Evolutionary conservation across 2,329 filamentous ascomycete genomes (phyloP).

Genomic region (Alternaria panax): DNA sequence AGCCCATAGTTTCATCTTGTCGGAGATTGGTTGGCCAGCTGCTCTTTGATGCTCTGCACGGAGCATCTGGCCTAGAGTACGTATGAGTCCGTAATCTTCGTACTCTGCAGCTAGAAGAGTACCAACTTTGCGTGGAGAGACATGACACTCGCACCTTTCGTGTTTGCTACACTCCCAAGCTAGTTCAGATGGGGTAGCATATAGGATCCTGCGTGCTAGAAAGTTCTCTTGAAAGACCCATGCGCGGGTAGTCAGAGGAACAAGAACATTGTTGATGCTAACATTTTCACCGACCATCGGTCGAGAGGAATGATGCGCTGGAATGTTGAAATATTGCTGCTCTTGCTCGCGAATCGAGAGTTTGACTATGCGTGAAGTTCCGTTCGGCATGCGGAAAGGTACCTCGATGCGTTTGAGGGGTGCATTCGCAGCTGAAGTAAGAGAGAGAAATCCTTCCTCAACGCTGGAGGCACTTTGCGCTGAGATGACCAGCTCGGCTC

Average conservation of each 20-base stretch:
- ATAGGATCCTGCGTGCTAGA: conserved; percentile 1
- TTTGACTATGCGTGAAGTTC: background rate
- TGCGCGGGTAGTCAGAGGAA: background rate
- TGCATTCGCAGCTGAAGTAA: background rate
- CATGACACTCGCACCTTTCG: background rate
- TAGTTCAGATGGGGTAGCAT: conserved; percentile 8
- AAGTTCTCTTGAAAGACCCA: conserved; percentile 4
- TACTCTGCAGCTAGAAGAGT: background rate
- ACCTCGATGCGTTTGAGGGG: background rate
- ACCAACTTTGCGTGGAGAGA: background rate
- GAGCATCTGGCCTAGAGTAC: background rate
- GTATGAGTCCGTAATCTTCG: background rate
- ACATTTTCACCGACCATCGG: background rate
- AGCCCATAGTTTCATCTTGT: background rate
- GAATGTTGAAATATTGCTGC: background rate
- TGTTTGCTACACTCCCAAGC: background rate
- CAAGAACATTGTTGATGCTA: background rate
- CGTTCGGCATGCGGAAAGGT: background rate
- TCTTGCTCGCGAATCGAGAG: background rate
- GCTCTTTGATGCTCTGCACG: background rate
- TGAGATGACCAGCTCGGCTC: background rate
- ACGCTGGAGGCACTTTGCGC: conserved; percentile 2
- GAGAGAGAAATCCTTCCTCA: background rate
- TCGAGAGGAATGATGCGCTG: background rate
- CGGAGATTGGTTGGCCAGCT: background rate